phyloP scores from a whole-genome alignment of 495 filamentous ascomycete genomes.

The Clohesyomyces aquaticus region DNA sequence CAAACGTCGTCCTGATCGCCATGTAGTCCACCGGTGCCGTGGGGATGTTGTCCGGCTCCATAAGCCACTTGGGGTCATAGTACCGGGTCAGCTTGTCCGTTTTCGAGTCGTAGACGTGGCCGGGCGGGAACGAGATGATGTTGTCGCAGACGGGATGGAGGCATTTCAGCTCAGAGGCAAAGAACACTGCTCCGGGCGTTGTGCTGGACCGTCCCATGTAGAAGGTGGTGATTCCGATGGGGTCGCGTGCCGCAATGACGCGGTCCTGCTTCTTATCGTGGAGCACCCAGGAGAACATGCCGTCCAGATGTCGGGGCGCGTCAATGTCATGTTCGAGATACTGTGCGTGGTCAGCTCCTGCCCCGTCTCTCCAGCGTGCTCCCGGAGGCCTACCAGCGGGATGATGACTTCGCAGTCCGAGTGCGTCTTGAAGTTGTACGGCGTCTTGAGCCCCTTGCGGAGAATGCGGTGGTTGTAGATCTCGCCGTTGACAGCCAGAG shows the following conservation, averaged over 20 bases:
- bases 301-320: conserved; percentile 91
- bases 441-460: conserved; percentile 76
- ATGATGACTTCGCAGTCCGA: conserved; percentile 99
- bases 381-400: conserved; percentile 70
- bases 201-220: conserved; percentile 88
- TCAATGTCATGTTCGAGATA: conserved; percentile 91
- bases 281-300: conserved; percentile 99
- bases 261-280: conserved; percentile 93
- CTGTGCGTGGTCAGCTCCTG: conserved; percentile 54
- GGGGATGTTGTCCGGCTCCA: conserved; percentile 76
- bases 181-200: conserved; percentile 85
- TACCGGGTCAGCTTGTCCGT: conserved; percentile 81
- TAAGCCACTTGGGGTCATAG: conserved; percentile 87
- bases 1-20: conserved; percentile 74
- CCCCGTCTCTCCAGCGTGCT: background rate
- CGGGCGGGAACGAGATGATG: conserved; percentile 91
- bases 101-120: conserved; percentile 92
- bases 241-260: conserved; percentile 90
- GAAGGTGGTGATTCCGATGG: conserved; percentile 95
- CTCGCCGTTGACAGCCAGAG: conserved; percentile 97
- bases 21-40: conserved; percentile 80
- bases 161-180: conserved; percentile 95
- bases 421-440: conserved; percentile 94
- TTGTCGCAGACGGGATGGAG: conserved; percentile 92
- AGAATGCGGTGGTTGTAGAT: conserved; percentile 98